Percentiles rank a stretch among this genome's conserved stretches.
Evolutionary conservation across 768 basidiomycete species (phyloP).

Genomic region (Lactifluus piperatus): DNA sequence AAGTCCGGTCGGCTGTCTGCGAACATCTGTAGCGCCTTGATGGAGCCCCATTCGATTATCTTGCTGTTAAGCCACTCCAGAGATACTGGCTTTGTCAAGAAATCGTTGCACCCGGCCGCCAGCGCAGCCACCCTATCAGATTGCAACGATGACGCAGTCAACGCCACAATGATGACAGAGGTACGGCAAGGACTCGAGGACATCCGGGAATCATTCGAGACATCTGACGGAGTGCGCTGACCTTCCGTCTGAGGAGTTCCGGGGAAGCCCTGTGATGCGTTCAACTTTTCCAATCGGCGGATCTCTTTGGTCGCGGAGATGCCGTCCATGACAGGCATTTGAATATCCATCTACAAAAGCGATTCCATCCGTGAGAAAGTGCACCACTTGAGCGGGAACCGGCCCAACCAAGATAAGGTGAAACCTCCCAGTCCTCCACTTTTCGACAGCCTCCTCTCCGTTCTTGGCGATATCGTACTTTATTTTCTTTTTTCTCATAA

Average conservation of each 20-base stretch:
- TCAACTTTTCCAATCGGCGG: conserved; percentile 67
- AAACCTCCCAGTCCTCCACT: conserved; percentile 88
- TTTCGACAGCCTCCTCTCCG: conserved; percentile 91
- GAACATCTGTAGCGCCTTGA: conserved; percentile 91
- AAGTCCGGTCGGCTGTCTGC: conserved; percentile 67
- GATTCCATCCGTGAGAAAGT: conserved; percentile 17
- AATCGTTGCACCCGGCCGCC: conserved; percentile 97
- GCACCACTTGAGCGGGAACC: not conserved
- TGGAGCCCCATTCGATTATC: conserved; percentile 99
- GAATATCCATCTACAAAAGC: conserved; percentile 87
- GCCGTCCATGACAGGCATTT: conserved; percentile 98
- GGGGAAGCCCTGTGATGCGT: conserved; percentile 57
- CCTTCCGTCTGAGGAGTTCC: conserved; percentile 57
- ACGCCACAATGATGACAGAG: conserved; percentile 97
- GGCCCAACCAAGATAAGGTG: conserved; percentile 85
- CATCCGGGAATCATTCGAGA: conserved; percentile 38
- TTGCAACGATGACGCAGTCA: conserved; percentile 93
- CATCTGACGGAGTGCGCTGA: conserved; percentile 46
- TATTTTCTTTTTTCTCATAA: conserved; percentile 94
- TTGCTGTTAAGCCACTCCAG: conserved; percentile 95
- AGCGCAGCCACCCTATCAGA: conserved; percentile 95
- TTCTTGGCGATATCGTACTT: conserved; percentile 92
- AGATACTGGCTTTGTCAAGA: conserved; percentile 94
- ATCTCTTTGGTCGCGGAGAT: conserved; percentile 97
- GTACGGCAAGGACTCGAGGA: conserved; percentile 68